Conservation (phyloP, 2,329 filamentous ascomycete genomes). For the Fusarium annulatum region DNA sequence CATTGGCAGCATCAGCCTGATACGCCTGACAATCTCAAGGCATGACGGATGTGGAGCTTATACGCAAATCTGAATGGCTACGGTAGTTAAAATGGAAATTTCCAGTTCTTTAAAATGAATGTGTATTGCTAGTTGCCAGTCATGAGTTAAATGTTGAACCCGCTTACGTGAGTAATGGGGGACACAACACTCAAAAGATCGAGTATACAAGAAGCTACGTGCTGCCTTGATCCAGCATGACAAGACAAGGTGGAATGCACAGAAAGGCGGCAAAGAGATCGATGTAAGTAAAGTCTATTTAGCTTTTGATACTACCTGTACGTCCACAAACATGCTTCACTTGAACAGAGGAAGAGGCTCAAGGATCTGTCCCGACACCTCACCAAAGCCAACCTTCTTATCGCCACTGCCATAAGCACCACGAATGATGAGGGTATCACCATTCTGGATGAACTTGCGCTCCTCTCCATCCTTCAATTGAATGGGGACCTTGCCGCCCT, state of each 20-base stretch:
- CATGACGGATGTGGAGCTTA: no score
- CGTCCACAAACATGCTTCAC: neutral
- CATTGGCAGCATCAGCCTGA: conserved; percentile 67
- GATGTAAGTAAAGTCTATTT: neutral
- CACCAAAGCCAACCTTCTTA: conserved; percentile 79
- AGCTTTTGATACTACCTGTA: neutral
- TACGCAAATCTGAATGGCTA: no score
- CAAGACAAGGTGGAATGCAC: no score
- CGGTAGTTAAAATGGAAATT: no score
- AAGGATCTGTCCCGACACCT: conserved; percentile 72
- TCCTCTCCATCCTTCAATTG: conserved; percentile 72
- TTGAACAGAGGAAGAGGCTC: conserved; percentile 48
- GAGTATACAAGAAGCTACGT: neutral
- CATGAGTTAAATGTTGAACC: rapidly evolving
- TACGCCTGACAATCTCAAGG: conserved; percentile 50
- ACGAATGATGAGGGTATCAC: conserved; percentile 74
- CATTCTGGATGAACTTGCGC: conserved; percentile 78
- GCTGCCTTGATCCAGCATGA: neutral
- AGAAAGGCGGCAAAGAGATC: rapidly evolving
- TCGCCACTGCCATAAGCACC: conserved; percentile 75
- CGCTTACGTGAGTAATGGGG: neutral
- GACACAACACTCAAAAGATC: neutral
- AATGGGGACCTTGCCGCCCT: conserved; percentile 74
- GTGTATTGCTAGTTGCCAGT: no score
- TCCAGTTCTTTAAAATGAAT: no score